phyloP scores from a whole-genome alignment of 129 eudicot genomes.

The Flaveria brownii region DNA sequence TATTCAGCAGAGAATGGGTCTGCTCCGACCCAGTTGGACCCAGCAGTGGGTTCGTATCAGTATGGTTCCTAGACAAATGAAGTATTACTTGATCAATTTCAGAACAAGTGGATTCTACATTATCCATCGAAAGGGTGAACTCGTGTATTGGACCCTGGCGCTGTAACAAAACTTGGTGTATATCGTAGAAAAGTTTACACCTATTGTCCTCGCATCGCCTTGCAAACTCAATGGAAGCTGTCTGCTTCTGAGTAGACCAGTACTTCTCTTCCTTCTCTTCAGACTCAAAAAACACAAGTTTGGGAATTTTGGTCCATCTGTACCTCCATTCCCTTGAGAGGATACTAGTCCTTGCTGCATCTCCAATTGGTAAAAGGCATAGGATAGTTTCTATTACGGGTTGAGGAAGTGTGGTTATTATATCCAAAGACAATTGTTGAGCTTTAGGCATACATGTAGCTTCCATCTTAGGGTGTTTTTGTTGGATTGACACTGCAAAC shows the following conservation, averaged over 20 bases:
- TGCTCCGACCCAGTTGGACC: too few species aligned
- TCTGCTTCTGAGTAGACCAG: background rate
- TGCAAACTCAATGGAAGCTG: background rate
- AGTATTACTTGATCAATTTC: slow-evolving; percentile 10
- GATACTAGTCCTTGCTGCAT: slow-evolving; percentile 16
- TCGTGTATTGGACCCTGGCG: slow-evolving; percentile 13
- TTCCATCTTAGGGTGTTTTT: background rate
- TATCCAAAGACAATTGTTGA: background rate
- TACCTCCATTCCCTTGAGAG: slow-evolving; percentile 28
- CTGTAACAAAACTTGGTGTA: slow-evolving; percentile 10
- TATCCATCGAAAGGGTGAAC: background rate
- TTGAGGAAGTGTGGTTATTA: slow-evolving; percentile 19
- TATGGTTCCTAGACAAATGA: background rate
- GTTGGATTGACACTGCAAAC: background rate
- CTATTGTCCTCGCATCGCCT: background rate
- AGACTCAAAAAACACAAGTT: background rate
- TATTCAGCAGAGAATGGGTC: too few species aligned
- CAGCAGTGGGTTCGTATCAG: too few species aligned
- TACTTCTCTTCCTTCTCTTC: background rate
- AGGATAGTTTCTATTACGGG: slow-evolving; percentile 15
- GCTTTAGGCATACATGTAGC: background rate
- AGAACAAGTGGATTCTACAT: background rate
- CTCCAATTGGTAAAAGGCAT: slow-evolving; percentile 9
- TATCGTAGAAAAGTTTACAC: slow-evolving; percentile 1
- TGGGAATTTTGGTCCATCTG: background rate